Evolutionary conservation across 1,139 yeast species (phyloP).

Genomic region (Nakaseomyces nivariensis): DNA sequence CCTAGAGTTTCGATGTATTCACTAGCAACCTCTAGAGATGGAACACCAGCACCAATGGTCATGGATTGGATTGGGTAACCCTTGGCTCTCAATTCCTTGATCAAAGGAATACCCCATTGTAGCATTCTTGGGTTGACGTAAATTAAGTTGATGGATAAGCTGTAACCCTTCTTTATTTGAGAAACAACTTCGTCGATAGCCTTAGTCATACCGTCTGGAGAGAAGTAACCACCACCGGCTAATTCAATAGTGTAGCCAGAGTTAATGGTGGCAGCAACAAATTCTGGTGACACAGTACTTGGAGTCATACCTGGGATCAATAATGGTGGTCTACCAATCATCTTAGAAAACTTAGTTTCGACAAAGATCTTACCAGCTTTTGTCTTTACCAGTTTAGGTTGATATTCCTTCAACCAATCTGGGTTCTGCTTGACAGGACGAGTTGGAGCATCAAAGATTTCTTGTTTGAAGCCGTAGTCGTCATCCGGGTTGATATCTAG

Average conservation of each 20-base stretch:
- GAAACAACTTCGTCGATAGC: conserved; percentile 67
- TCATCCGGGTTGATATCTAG: conserved; percentile 57
- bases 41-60: conserved; percentile 99
- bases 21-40: conserved; percentile 91
- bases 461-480: conserved; percentile 93
- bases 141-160: conserved; percentile 83
- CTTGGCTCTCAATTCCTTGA: conserved; percentile 74
- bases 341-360: conserved; percentile 86
- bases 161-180: conserved; percentile 70
- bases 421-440: conserved; percentile 68
- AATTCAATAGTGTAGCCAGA: conserved; percentile 96
- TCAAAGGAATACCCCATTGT: conserved; percentile 97
- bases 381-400: conserved; percentile 76
- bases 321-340: conserved; percentile 89
- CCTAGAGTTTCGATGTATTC: conserved; percentile 92
- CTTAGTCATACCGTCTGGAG: conserved; percentile 54
- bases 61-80: conserved; percentile 95
- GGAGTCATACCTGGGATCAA: conserved; percentile 99
- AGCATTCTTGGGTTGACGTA: conserved; percentile 96
- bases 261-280: conserved; percentile 84
- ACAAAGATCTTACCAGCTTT: conserved; percentile 66
- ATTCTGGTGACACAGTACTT: conserved; percentile 87
- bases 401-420: conserved; percentile 83
- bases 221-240: conserved; percentile 98
- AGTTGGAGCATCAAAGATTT: conserved; percentile 65